A percentile compares a stretch with the other conserved stretches of the same genome.
These are phyloP conservation scores for Manihot esculenta DNA, from an alignment of 441 rosid genomes.

Conservation along the genomic window DNA sequence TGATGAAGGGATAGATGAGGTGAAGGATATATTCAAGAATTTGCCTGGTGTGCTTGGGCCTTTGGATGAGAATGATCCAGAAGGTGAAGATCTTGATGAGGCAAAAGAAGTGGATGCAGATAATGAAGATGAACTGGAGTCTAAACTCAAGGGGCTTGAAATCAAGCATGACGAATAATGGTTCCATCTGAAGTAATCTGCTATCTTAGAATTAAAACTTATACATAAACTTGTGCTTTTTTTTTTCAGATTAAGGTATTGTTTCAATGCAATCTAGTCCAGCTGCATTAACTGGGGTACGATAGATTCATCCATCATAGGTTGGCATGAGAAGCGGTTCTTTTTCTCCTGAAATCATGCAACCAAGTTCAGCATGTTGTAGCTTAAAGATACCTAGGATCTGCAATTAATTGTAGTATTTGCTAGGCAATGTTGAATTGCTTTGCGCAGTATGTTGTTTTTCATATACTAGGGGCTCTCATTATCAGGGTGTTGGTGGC, in stretches of 20 bases:
- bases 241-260: conserved; percentile 2
- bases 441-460: conserved; percentile 1
- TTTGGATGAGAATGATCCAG: conserved; percentile 89
- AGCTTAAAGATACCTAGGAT: background rate
- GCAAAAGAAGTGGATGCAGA: conserved; percentile 47
- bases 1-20: conserved; percentile 91
- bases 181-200: background rate
- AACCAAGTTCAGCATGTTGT: conserved; percentile 7
- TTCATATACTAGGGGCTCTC: background rate
- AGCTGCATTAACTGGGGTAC: conserved; percentile 13
- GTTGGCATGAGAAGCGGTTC: conserved; percentile 11
- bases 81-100: conserved; percentile 71
- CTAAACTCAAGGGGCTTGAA: conserved; percentile 63
- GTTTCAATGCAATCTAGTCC: conserved; percentile 14
- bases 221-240: background rate
- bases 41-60: conserved; percentile 59
- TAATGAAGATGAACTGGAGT: conserved; percentile 59
- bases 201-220: conserved; percentile 1
- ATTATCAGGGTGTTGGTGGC: background rate
- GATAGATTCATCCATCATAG: conserved; percentile 18
- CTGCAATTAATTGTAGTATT: conserved; percentile 19
- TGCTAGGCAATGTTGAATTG: conserved; percentile 15
- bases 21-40: conserved; percentile 65
- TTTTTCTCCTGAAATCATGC: background rate
- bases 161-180: conserved; percentile 48